A percentile compares a stretch with the other conserved stretches of the same genome.
These are phyloP conservation scores for Trichophaea hybrida DNA, from an alignment of 2,329 filamentous ascomycete species.

Conservation along the genomic window DNA sequence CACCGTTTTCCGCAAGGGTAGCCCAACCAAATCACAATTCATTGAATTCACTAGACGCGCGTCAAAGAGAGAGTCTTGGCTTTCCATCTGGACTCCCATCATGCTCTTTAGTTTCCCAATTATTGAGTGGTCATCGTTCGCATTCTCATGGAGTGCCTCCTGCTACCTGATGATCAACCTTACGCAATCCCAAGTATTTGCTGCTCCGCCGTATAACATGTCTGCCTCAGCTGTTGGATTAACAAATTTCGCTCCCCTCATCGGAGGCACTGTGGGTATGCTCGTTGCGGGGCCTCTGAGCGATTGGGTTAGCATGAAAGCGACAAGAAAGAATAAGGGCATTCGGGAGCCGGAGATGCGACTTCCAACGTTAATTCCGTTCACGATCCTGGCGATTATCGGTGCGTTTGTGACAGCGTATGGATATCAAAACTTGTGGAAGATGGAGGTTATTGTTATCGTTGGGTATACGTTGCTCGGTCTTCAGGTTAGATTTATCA, in stretches of 20 bases:
- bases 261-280: constrained; percentile 34
- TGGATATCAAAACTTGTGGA: constrained; percentile 38
- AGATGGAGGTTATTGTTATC: constrained; percentile 38
- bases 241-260: constrained; percentile 37
- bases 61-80: constrained; percentile 25
- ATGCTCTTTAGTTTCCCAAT: constrained; percentile 49
- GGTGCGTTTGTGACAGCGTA: constrained; percentile 37
- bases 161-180: constrained; percentile 44
- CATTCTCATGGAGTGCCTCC: constrained; percentile 45
- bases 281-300: constrained; percentile 42
- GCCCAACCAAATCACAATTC: constrained; percentile 44
- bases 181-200: constrained; percentile 38
- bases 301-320: constrained; percentile 37
- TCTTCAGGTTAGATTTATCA: constrained; percentile 26
- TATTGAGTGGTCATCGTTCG: constrained; percentile 47
- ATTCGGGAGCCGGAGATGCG: constrained; percentile 47
- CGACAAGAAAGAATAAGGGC: constrained; percentile 41
- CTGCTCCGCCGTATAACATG: constrained; percentile 36
- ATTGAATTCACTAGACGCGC: constrained; percentile 38
- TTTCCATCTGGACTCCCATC: constrained; percentile 36
- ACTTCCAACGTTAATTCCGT: constrained; percentile 40
- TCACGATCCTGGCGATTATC: constrained; percentile 38
- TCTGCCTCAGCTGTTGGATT: constrained; percentile 29
- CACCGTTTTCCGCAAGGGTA: constrained; percentile 37
- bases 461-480: constrained; percentile 35